Evolutionary conservation across 2,329 filamentous ascomycete genomes (phyloP).

Genomic region (Hypoxylon sp.): DNA sequence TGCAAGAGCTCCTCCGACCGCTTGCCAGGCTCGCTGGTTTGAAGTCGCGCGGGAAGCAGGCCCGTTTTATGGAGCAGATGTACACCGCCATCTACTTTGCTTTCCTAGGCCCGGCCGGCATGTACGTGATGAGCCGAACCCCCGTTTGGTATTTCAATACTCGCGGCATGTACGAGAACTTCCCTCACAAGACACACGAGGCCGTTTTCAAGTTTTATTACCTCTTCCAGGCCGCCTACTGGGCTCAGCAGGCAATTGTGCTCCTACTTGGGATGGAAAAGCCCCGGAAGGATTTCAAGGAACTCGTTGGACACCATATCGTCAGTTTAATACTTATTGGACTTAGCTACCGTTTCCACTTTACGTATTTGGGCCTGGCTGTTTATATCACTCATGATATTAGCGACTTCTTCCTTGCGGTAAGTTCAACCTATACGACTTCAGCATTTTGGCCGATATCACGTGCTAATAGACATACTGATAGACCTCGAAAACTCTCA

Average conservation of each 20-base stretch:
- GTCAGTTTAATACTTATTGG: slow-evolving; percentile 88
- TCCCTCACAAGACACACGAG: slow-evolving; percentile 86
- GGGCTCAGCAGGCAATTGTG: slow-evolving; percentile 94
- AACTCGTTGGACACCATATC: slow-evolving; percentile 92
- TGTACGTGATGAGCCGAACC: slow-evolving; percentile 93
- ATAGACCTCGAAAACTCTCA: slow-evolving; percentile 90
- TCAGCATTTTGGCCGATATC: not conserved
- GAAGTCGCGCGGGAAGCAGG: slow-evolving; percentile 80
- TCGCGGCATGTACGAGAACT: slow-evolving; percentile 88
- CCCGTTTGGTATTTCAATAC: slow-evolving; percentile 98
- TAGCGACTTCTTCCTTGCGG: slow-evolving; percentile 94
- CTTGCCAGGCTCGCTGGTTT: slow-evolving; percentile 80
- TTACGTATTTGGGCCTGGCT: slow-evolving; percentile 92
- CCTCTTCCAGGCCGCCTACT: slow-evolving; percentile 93
- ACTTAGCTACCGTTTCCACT: slow-evolving; percentile 94
- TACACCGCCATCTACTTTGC: slow-evolving; percentile 95
- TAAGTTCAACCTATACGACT: slow-evolving; percentile 62
- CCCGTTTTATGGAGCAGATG: slow-evolving; percentile 95
- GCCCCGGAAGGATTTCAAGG: slow-evolving; percentile 94
- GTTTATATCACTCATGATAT: slow-evolving; percentile 97
- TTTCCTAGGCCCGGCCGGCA: slow-evolving; percentile 83
- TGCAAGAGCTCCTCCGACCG: slow-evolving; percentile 89
- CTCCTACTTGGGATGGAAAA: slow-evolving; percentile 90
- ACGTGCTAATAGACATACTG: slow-evolving; percentile 39
- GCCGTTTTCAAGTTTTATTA: slow-evolving; percentile 95